Evolutionary conservation across 441 rosid species (phyloP).

Genomic region (Adansonia grandidieri): DNA sequence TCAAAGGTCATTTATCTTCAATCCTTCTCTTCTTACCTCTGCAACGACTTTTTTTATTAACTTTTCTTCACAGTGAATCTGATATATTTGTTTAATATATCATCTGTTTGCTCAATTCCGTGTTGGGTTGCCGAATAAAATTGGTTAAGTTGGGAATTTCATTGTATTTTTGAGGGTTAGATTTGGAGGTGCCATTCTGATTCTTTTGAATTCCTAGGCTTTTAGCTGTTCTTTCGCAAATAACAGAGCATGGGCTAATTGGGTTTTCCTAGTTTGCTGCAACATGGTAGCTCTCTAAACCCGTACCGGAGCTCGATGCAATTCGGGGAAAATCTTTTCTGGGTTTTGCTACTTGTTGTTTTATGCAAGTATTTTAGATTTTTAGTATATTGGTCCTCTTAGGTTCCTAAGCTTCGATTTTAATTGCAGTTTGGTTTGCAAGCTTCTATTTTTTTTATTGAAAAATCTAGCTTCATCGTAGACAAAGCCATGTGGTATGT

Average conservation of each 20-base stretch:
- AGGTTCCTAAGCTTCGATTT: background rate
- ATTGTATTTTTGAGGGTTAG: slow-evolving; percentile 15
- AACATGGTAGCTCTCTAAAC: background rate
- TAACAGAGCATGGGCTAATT: background rate
- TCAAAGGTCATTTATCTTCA: slow-evolving; percentile 52
- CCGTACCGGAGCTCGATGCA: background rate
- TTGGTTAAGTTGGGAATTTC: background rate
- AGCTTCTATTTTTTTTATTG: background rate
- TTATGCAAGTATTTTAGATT: background rate
- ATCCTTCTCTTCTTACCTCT: background rate
- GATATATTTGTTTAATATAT: background rate
- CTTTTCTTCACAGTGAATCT: background rate
- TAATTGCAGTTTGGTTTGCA: background rate
- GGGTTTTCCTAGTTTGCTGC: background rate
- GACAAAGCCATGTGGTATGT: background rate
- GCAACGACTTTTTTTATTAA: slow-evolving; percentile 1
- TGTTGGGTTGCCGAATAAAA: background rate
- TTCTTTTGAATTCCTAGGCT: background rate
- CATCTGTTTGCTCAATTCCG: background rate
- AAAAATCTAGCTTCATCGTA: background rate
- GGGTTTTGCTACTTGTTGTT: background rate
- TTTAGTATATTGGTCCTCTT: background rate
- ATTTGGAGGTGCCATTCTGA: background rate
- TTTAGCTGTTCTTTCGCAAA: background rate
- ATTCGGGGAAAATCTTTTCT: background rate